These are phyloP conservation scores for Lentinula novae-zelandiae DNA, from an alignment of 1,284 basidiomycete genomes.

Conservation along the genomic window DNA sequence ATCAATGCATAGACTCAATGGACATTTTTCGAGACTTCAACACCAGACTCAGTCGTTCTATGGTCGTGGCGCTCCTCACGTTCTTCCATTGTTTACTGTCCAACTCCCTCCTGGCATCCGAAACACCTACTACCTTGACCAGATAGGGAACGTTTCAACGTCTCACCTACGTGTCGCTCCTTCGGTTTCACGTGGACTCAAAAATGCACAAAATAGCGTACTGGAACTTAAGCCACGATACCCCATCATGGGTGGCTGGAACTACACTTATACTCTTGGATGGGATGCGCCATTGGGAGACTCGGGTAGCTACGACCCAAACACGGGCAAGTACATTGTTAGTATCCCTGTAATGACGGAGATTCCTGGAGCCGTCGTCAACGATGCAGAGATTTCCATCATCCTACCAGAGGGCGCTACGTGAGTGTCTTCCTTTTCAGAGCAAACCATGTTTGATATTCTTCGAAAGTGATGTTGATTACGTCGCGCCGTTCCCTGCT, in stretches of 20 bases:
- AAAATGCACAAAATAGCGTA: conserved; percentile 51
- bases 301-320: conserved; percentile 59
- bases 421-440: conserved; percentile 45
- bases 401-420: conserved; percentile 92
- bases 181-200: conserved; percentile 49
- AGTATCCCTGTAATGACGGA: conserved; percentile 86
- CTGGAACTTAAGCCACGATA: conserved; percentile 89
- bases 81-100: conserved; percentile 67
- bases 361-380: conserved; percentile 77
- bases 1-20: conserved; percentile 68
- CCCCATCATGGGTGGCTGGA: conserved; percentile 96
- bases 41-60: conserved; percentile 77
- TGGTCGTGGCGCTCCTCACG: conserved; percentile 62
- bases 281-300: conserved; percentile 87
- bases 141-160: conserved; percentile 96
- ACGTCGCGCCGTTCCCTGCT: conserved; percentile 77
- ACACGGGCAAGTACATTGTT: conserved; percentile 63
- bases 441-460: not conserved
- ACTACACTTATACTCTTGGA: conserved; percentile 92
- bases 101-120: conserved; percentile 80
- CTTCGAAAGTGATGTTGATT: conserved; percentile 65
- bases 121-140: conserved; percentile 85
- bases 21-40: conserved; percentile 91
- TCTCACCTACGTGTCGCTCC: conserved; percentile 75
- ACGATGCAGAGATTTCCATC: conserved; percentile 77